Percentiles rank a stretch among this genome's conserved stretches.
Evolutionary conservation across 1,139 yeast species (phyloP).

Genomic region (Kodamaea arcana): DNA sequence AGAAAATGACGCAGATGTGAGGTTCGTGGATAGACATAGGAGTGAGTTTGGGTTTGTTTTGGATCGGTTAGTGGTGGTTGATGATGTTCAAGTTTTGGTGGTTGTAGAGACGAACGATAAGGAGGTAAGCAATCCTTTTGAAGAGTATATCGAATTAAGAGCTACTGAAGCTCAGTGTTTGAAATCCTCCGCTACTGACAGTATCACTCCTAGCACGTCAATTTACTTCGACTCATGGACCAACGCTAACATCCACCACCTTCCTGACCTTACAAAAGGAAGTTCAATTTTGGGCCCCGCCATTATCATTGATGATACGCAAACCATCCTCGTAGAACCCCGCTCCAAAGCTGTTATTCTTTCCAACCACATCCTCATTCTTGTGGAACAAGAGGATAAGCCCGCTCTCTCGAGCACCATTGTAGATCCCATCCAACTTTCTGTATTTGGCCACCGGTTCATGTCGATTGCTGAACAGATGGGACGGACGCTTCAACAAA

Average conservation of each 20-base stretch:
- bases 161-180: neutral
- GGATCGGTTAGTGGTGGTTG: conserved; percentile 59
- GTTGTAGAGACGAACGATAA: conserved; percentile 32
- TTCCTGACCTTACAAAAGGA: conserved; percentile 53
- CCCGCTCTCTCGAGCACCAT: conserved; percentile 23
- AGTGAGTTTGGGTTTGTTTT: conserved; percentile 41
- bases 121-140: conserved; percentile 29
- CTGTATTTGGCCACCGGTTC: conserved; percentile 79
- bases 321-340: conserved; percentile 80
- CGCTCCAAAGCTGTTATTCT: conserved; percentile 60
- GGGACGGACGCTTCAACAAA: conserved; percentile 78
- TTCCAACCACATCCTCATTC: conserved; percentile 51
- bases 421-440: conserved; percentile 66
- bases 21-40: conserved; percentile 31
- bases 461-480: conserved; percentile 89
- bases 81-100: conserved; percentile 65
- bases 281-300: conserved; percentile 68
- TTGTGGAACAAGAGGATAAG: conserved; percentile 25
- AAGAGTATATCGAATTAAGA: conserved; percentile 20
- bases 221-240: conserved; percentile 41
- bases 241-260: conserved; percentile 48
- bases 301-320: conserved; percentile 79
- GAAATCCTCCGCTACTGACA: conserved; percentile 1
- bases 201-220: conserved; percentile 4
- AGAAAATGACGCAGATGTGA: conserved; percentile 21